Evolutionary conservation across 768 basidiomycete species (phyloP), one percentile per base, ranked within the genome.

Genomic region (Neoboletus brunneissimus): DNA sequence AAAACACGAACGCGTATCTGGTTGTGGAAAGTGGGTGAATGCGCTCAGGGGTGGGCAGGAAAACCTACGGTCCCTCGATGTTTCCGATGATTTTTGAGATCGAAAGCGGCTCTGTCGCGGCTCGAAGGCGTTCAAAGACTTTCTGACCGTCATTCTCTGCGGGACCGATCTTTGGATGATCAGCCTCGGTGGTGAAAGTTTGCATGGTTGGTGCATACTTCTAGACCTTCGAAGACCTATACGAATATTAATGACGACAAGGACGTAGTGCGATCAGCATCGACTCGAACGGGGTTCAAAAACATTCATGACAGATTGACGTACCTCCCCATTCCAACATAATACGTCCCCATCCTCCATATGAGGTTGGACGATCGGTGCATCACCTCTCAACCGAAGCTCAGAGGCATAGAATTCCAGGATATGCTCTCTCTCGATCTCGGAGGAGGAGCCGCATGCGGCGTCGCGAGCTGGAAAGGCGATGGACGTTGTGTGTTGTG

Each of bases 281-380:
- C 35, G 11, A 38, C 38, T 38, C 20, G 3, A 20, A 40, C 49
- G 41, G 27, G 11, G 16, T 45, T 11, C 34, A 35, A 35, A 35
- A 35, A 35, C 10, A 15, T 16, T 12, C n/a, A 48, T 9, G 22
- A 34, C 9, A 5, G n/a, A 44, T 50, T 23, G 16, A 72, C 72
- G 45, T 45, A 86, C 90, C 76, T 94, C 89, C 57, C 93, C 92
- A 65, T 92, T 93, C 88, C 89, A 94, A 65, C 90, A 92, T 27
- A 94, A 71, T 4, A 90, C 66, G 64, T 86, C 79, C 8, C 80
- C 83, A 15, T 75, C 76, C 34, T 71, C 60, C 15, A 72, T 64
- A 66, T 93, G 90, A 27, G 93, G 93, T 67, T 95, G 93, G 3
- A 77, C 69, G 16, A 91, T 70, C 0, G 77, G 76, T 11, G 54